These are phyloP conservation scores for Solanum sitiens DNA, from an alignment of 257 asterid species.

Conservation along the genomic window DNA sequence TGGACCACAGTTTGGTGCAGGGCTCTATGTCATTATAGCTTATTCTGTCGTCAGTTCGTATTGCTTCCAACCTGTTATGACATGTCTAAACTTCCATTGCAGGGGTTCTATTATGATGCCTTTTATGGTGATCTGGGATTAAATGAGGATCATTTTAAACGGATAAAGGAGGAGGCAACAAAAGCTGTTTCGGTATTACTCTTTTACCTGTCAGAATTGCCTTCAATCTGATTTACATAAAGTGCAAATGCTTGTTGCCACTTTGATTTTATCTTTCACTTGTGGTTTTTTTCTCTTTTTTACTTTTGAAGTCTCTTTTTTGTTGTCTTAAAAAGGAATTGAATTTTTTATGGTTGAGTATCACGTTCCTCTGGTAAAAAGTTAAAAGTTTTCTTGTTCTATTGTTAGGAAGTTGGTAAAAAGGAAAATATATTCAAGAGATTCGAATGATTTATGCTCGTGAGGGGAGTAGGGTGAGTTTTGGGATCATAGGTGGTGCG, in stretches of 20 bases:
- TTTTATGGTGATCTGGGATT: conserved; percentile 86
- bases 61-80: conserved; percentile 2
- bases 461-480: background rate
- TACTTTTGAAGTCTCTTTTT: background rate
- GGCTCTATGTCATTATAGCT: background rate
- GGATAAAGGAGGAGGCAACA: conserved; percentile 68
- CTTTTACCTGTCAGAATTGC: background rate
- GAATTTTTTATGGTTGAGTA: background rate
- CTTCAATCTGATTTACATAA: background rate
- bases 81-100: conserved; percentile 15
- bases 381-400: background rate
- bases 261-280: background rate
- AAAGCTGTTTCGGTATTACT: conserved; percentile 69
- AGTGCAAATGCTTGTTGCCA: background rate
- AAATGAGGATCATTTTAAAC: conserved; percentile 80
- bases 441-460: background rate
- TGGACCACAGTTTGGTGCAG: background rate
- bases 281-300: background rate
- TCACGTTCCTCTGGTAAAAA: background rate
- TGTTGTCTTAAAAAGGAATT: background rate
- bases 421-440: background rate
- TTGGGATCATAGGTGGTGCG: background rate
- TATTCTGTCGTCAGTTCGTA: background rate
- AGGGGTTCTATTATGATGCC: conserved; percentile 98
- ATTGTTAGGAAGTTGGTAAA: background rate